These are phyloP conservation scores for Dryadomyces quercus-mongolicae DNA, from an alignment of 2,329 filamentous ascomycete species.

Conservation along the genomic window DNA sequence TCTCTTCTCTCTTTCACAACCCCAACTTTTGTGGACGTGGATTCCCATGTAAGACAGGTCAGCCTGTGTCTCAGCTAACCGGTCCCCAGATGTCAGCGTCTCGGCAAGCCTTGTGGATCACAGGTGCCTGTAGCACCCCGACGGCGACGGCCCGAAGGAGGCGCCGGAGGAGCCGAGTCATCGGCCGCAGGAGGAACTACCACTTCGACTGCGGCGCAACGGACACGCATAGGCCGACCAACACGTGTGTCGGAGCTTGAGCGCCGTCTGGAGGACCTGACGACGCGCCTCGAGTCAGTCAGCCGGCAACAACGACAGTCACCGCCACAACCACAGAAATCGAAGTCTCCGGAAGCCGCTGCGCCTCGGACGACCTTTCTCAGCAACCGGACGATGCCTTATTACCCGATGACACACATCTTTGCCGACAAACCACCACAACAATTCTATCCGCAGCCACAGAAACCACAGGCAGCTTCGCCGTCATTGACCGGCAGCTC, in stretches of 20 bases:
- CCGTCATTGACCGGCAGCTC: not conserved
- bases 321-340: not conserved
- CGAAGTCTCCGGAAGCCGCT: not conserved
- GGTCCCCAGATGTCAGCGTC: slow-evolving; percentile 30
- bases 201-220: not conserved
- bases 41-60: not conserved
- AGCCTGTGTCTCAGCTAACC: too few relatives aligned
- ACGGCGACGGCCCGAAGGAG: slow-evolving; percentile 23
- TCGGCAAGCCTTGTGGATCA: slow-evolving; percentile 32
- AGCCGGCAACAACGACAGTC: slow-evolving; percentile 4
- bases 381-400: not conserved
- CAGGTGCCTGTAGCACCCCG: slow-evolving; percentile 36
- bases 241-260: slow-evolving; percentile 39
- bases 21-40: too few relatives aligned
- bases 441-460: too few relatives aligned
- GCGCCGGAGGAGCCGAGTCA: not conserved
- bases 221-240: slow-evolving; percentile 14
- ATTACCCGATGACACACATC: not conserved
- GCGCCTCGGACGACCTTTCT: not conserved
- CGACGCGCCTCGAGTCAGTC: slow-evolving; percentile 27
- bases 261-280: slow-evolving; percentile 35
- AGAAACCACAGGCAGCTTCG: not conserved
- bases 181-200: not conserved
- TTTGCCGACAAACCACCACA: not conserved
- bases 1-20: not conserved